phyloP scores from a whole-genome alignment of 306 rosid species.

The Gillenia trifoliata region DNA sequence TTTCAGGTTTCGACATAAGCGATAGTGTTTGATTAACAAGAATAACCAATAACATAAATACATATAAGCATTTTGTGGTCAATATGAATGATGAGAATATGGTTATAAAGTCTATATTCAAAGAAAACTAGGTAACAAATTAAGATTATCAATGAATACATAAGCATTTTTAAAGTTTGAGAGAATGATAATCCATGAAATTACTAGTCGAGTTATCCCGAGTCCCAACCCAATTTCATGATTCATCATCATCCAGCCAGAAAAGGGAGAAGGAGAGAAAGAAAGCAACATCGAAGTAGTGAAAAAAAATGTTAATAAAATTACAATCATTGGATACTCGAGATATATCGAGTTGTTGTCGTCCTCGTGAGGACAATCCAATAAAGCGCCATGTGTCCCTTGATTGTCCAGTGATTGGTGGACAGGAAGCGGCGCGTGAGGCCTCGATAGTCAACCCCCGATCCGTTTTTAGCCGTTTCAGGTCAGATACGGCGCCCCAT shows the following conservation, averaged over 20 bases:
- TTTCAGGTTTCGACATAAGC: too few species aligned
- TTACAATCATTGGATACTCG: constrained; percentile 36
- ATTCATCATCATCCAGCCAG: background rate
- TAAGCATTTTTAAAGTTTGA: too few species aligned
- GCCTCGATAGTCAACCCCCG: constrained; percentile 38
- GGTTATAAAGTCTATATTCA: too few species aligned
- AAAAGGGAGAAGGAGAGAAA: background rate
- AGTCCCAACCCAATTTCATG: background rate
- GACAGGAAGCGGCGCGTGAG: constrained; percentile 74
- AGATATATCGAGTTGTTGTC: background rate
- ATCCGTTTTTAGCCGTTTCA: constrained; percentile 15
- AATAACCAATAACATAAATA: too few species aligned
- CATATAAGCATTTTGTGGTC: too few species aligned
- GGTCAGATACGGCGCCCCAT: constrained; percentile 13
- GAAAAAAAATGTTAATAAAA: too few species aligned
- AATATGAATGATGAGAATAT: too few species aligned
- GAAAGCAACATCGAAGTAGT: background rate
- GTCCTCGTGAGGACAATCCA: background rate
- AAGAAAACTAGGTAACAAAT: background rate
- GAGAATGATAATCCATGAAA: background rate
- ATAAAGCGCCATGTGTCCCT: constrained; percentile 8
- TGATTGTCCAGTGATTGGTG: constrained; percentile 30
- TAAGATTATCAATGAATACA: too few species aligned
- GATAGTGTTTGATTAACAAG: too few species aligned
- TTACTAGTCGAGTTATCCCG: background rate